Percentiles rank a stretch among this genome's conserved stretches.
Conservation (phyloP, 257 asterid genomes). For the Plectranthus barbatus region DNA sequence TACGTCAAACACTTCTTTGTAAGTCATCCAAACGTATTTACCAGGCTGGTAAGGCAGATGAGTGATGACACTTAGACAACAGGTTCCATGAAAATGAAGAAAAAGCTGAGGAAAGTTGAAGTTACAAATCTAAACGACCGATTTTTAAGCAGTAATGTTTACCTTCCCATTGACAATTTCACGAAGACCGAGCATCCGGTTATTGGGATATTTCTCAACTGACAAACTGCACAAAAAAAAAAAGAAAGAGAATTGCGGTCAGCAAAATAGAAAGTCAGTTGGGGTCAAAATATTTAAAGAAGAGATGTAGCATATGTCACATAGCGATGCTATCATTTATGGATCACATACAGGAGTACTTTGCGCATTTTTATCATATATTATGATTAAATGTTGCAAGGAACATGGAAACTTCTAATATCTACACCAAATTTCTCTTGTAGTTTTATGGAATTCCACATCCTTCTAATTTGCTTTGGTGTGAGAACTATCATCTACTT, state of each 20-base stretch:
- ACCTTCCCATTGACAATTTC: conserved; percentile 78
- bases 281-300: conserved; percentile 1
- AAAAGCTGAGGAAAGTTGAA: neutral
- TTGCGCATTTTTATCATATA: neutral
- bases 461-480: neutral
- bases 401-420: neutral
- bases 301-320: neutral
- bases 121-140: conserved; percentile 1
- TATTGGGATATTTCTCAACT: conserved; percentile 74
- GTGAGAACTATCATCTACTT: neutral
- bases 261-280: neutral
- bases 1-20: conserved; percentile 67
- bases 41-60: conserved; percentile 59
- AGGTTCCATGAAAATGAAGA: neutral
- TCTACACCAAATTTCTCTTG: neutral
- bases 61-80: conserved; percentile 16
- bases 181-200: conserved; percentile 84
- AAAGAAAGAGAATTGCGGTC: conserved; percentile 6
- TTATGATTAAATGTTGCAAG: neutral
- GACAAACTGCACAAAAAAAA: conserved; percentile 49
- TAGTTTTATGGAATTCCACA: neutral
- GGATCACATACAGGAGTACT: neutral
- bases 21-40: conserved; percentile 74
- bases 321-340: neutral
- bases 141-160: conserved; percentile 10